Base-by-base conservation (phyloP, 495 filamentous ascomycete species). In the Bacidia gigantensis region DNA sequence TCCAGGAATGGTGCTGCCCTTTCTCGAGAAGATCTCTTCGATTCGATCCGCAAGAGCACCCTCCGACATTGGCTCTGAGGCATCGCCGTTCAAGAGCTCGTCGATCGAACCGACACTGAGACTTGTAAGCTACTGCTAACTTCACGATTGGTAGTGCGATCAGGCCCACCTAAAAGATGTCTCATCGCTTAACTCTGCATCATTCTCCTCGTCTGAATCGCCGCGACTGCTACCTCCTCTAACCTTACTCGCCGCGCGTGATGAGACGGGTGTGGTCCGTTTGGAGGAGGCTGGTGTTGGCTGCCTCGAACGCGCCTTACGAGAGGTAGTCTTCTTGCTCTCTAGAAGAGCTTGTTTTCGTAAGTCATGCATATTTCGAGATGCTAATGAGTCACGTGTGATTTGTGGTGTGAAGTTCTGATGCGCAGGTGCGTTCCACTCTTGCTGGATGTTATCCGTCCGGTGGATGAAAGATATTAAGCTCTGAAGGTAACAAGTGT, bases 291-390 rank as follows among this genome's bases (percentile, higher is more conserved):
- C 72, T 14, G 75, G 73, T 1, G 86, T 86, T 11, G 79, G 78
- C 44, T 80, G 75, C 46, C 78, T 75, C 12, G 84, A 86, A 46
- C 80, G 82, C 5, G 89, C 89, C 69, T 95, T 95, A 62, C 83
- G 81, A 32, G 92, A 96, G 46, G 92, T 74, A 32, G 90, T 98
- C 72, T 98, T 98, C 64, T 81, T 80, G 69, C 82, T 86, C 71
- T 89, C 85, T 22, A 50, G 26, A 17, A 86, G 74, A 29, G 85
- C 87, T 64, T 86, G 86, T 62, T 89, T 82, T 60, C 86, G 78
- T 50, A 96, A 77, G 60, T 87, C 82, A 63, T 74, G 81, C 85
- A 87, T 89, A 38, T 58, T 73, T 58, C n/a, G 32, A 39, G 10
- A 10, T 12, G 26, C 0, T 50, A 14, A 14, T 17, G 12, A 14